Evolutionary conservation across 2,329 filamentous ascomycete genomes (phyloP), one percentile per base, ranked within the genome.

Genomic region (Calonectria montana): DNA sequence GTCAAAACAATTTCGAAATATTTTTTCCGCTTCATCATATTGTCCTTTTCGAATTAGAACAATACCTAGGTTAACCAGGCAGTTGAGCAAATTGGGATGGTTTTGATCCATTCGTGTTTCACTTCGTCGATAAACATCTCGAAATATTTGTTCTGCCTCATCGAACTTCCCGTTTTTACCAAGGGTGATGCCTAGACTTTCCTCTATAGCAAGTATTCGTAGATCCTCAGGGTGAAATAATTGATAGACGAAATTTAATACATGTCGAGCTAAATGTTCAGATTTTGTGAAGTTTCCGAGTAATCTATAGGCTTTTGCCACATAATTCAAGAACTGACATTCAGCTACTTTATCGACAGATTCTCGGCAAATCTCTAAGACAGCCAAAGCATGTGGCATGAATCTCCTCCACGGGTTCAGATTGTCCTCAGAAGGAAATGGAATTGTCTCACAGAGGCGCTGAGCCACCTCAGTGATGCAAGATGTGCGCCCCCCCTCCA

Each of bases 401-500:
- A 80, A 78, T 48, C 67, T 48, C 57, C 72, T 72, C 80, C 76
- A 81, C 12, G 70, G 18, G 2, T 71, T 65, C 67, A 55, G 66
- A 43, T 77, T 77, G 23, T 71, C 62, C 16, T 80, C 39, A 25
- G 66, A 12, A 16, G 70, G 75, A 35, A 8, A 55, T 2, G 73
- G 69, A 47, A 79, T 74, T 5, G 68, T 50, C 2, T 67, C 16
- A 13, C 25, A 43, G 9, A 80, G 65, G 35, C 62, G 57, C 31
- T 65, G 31, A 21, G 76, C 29, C 8, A 73, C 73, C 12, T 29
- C 37, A 12, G 43, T 64, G 45, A 62, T 43, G 31, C 65, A 43
- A 31, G 15, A 45, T 55, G 16, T 18, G 4, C 25, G 55, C 63
- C 77, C 70, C 18, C 72, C 35, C 0, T 69, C 57, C 1, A 83